Evolutionary conservation across 176 grass and related monocot species (phyloP).

Genomic region (Carex littledalei): DNA sequence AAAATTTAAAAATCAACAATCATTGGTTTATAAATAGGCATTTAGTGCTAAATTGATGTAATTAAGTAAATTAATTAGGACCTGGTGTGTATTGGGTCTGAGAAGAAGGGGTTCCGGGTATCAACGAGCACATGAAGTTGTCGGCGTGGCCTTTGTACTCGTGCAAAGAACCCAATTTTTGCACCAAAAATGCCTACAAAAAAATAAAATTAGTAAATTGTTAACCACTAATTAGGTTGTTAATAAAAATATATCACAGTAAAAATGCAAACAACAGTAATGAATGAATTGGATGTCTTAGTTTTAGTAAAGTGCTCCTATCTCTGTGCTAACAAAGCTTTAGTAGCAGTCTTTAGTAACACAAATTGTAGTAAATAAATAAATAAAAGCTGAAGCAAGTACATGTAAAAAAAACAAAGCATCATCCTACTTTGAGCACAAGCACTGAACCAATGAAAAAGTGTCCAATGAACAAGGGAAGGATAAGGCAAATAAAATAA

Average conservation of each 20-base stretch:
- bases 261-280: too few relatives aligned
- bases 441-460: conserved; percentile 8
- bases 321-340: not conserved
- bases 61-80: not conserved
- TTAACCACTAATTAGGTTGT: not conserved
- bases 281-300: not conserved
- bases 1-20: not conserved
- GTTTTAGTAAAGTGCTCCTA: not conserved
- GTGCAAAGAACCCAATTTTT: conserved; percentile 48
- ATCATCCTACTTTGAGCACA: not conserved
- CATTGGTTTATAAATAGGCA: not conserved
- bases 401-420: not conserved
- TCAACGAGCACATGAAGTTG: conserved; percentile 82
- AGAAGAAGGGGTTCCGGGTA: conserved; percentile 53
- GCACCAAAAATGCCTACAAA: conserved; percentile 67
- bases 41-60: not conserved
- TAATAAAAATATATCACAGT: not conserved
- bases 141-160: conserved; percentile 93
- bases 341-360: not conserved
- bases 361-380: not conserved
- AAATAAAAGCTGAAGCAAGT: not conserved
- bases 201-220: not conserved
- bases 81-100: conserved; percentile 56
- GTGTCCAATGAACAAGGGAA: not conserved
- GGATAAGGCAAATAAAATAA: not conserved